These are phyloP conservation scores for Juncus inflexus DNA, from an alignment of 176 grass and related monocot genomes.

Conservation along the genomic window DNA sequence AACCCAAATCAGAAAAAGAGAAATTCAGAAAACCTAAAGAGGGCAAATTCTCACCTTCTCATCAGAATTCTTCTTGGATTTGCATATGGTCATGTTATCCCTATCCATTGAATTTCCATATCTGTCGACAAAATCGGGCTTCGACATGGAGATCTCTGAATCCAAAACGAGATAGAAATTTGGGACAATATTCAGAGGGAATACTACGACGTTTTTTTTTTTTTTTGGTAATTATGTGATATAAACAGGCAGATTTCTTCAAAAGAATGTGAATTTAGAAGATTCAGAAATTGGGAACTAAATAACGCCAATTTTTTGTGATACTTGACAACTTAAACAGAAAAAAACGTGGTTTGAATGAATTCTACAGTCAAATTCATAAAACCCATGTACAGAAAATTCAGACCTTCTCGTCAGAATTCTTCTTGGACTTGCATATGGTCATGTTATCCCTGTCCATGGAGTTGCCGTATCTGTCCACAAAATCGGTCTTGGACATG, in stretches of 20 bases:
- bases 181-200: background rate
- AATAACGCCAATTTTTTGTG: too few species aligned
- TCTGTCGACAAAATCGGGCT: slow-evolving; percentile 23
- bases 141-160: slow-evolving; percentile 25
- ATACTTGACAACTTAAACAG: too few species aligned
- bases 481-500: slow-evolving; percentile 28
- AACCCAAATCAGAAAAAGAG: too few species aligned
- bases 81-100: slow-evolving; percentile 46
- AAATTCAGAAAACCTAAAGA: background rate
- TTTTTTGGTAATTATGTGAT: too few species aligned
- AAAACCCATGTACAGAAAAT: background rate
- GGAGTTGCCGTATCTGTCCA: slow-evolving; percentile 34
- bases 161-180: slow-evolving; percentile 9
- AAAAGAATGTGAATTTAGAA: too few species aligned
- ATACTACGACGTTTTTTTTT: background rate
- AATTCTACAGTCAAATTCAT: too few species aligned
- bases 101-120: slow-evolving; percentile 41
- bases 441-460: slow-evolving; percentile 46
- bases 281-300: too few species aligned
- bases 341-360: too few species aligned
- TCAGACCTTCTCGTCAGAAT: slow-evolving; percentile 31
- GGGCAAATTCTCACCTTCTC: slow-evolving; percentile 35
- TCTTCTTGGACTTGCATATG: slow-evolving; percentile 28
- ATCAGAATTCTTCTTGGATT: slow-evolving; percentile 1
- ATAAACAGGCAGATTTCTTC: too few species aligned